These are phyloP conservation scores for Phanerodontia chrysosporium DNA, from an alignment of 768 basidiomycete species.

Conservation along the genomic window DNA sequence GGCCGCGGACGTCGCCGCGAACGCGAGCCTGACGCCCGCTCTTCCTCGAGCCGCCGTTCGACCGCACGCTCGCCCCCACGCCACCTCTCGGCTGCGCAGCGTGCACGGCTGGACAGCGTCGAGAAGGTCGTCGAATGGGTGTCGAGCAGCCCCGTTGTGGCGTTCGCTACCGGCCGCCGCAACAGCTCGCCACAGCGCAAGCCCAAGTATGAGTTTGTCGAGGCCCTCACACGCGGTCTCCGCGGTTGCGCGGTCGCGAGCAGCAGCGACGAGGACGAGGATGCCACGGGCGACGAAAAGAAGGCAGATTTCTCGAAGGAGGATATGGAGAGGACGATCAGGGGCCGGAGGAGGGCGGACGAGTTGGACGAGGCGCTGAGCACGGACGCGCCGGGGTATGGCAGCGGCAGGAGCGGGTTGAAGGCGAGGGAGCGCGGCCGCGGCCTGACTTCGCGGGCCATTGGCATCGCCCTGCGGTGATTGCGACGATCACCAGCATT, in stretches of 20 bases:
- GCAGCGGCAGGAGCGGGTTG: slow-evolving; percentile 62
- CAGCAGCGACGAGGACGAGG: slow-evolving; percentile 14
- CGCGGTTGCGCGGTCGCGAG: slow-evolving; percentile 20
- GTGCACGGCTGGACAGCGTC: slow-evolving; percentile 29
- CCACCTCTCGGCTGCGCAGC: slow-evolving; percentile 12
- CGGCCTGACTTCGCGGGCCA: slow-evolving; percentile 11
- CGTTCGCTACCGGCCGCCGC: slow-evolving; percentile 40
- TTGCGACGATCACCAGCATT: neutral
- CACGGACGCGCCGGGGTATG: slow-evolving; percentile 52
- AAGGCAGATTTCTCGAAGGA: slow-evolving; percentile 2
- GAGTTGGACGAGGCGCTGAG: slow-evolving; percentile 44
- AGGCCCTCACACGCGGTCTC: slow-evolving; percentile 33
- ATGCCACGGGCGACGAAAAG: neutral
- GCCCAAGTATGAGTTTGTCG: slow-evolving; percentile 29
- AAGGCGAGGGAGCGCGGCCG: slow-evolving; percentile 36
- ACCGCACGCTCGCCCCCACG: slow-evolving; percentile 21
- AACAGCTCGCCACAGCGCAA: slow-evolving; percentile 54
- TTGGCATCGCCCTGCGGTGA: slow-evolving; percentile 1
- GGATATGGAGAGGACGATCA: slow-evolving; percentile 11
- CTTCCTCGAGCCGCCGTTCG: slow-evolving; percentile 22
- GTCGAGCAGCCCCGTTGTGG: slow-evolving; percentile 33
- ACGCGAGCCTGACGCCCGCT: slow-evolving; percentile 19
- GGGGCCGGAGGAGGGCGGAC: slow-evolving; percentile 53
- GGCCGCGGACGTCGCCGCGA: slow-evolving; percentile 22
- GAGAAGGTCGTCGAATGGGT: slow-evolving; percentile 48